Evolutionary conservation across 2,329 filamentous ascomycete species (phyloP), one percentile per base, ranked within the genome.

Genomic region (Aspergillus novoparasiticus): DNA sequence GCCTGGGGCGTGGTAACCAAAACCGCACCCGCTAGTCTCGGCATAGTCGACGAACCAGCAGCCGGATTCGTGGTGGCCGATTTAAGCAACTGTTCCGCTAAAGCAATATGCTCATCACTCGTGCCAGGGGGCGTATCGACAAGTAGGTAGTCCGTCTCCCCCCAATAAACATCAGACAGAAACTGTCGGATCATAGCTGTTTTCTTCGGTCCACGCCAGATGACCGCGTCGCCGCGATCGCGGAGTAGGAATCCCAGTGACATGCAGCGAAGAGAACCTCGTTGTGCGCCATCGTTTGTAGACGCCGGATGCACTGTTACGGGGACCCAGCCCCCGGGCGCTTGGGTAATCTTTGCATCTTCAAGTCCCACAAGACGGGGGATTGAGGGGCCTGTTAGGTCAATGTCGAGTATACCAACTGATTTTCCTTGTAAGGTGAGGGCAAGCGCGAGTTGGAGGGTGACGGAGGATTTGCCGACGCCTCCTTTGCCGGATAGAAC

Each of bases 141-240:
- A 63, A 99, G 86, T 0, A 99, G 84, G 74, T 92, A 98, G 76
- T 98, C 94, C n/a, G 92, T 87, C 28, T 89, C 86, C 0, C 83
- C 86, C 95, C 95, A 98, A 34, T 92, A 84, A 5, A 97, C 94
- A 73, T 97, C 94, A 1, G 91, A 90, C 32, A 99, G 83, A 75
- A 99, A 99, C 77, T 99, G 95, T 46, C 94, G 89, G 63, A 99
- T 93, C 95, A 99, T 99, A 57, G 95, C 95, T 5, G 95, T 99
- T 82, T 99, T 99, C 81, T 99, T 99, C 2, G 95, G 95, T 0
- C 95, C 95, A 59, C 95, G 88, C 95, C 95, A 99, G 45, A 99
- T 95, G 0, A 99, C 94, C 0, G 95, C 94, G 71, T 97, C 93
- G 66, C 91, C 92, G 70, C 94, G 85, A 65, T 89, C 87, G 4